Percentiles rank a stretch among this genome's conserved stretches.
Evolutionary conservation across 345 rosid species (phyloP).

Genomic region (Hibiscus mutabilis): DNA sequence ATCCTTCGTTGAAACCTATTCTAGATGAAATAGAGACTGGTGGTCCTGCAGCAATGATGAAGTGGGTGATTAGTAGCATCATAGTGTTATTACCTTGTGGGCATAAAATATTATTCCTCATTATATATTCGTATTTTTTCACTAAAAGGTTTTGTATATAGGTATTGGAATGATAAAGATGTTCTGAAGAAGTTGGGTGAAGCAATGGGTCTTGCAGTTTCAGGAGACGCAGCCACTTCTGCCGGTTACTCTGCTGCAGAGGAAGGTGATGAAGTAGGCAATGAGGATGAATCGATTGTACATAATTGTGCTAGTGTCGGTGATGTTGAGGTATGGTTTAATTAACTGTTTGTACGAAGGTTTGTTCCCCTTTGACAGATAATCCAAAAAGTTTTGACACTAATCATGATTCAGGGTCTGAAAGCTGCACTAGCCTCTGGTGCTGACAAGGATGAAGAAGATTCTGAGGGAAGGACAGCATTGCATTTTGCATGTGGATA

Average conservation of each 20-base stretch:
- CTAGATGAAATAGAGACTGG: slow-evolving; percentile 89
- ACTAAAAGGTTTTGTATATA: slow-evolving; percentile 18
- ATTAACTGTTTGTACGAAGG: not conserved
- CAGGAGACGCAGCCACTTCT: slow-evolving; percentile 58
- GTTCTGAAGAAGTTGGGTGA: slow-evolving; percentile 89
- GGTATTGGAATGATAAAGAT: slow-evolving; percentile 96
- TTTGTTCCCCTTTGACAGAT: not conserved
- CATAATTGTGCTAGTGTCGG: slow-evolving; percentile 90
- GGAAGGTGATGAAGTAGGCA: slow-evolving; percentile 61
- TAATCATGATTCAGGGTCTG: slow-evolving; percentile 52
- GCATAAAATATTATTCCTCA: not conserved
- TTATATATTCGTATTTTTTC: not conserved
- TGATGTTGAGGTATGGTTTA: slow-evolving; percentile 68
- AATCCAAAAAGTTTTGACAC: not conserved
- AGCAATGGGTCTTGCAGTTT: slow-evolving; percentile 92
- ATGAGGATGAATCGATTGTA: slow-evolving; percentile 87
- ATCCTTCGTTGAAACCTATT: slow-evolving; percentile 80
- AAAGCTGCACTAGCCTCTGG: slow-evolving; percentile 74
- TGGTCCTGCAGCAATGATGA: slow-evolving; percentile 96
- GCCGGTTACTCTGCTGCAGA: slow-evolving; percentile 46
- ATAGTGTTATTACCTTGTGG: not conserved
- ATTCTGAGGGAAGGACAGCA: slow-evolving; percentile 88
- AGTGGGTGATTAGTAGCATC: slow-evolving; percentile 33
- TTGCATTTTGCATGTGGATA: slow-evolving; percentile 98
- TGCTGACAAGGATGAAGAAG: slow-evolving; percentile 91